These are phyloP conservation scores for Elaeagnus macrophylla DNA, from an alignment of 306 rosid genomes.

Conservation along the genomic window DNA sequence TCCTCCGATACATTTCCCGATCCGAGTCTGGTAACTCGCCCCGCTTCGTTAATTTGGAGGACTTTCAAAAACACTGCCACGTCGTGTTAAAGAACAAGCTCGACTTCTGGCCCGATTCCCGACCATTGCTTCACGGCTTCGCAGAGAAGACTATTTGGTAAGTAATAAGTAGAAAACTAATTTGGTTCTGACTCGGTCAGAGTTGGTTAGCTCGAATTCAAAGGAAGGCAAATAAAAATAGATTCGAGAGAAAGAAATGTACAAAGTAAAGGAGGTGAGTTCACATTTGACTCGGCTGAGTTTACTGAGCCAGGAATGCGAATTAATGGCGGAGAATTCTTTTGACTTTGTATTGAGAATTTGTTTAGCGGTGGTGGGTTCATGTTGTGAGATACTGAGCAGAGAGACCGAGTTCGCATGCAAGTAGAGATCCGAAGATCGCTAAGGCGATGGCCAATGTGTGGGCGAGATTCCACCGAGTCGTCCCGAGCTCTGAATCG, in stretches of 20 bases:
- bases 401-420: slow-evolving; percentile 6
- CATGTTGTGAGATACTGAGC: slow-evolving; percentile 2
- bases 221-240: too few relatives aligned
- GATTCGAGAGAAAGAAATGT: too few relatives aligned
- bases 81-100: slow-evolving; percentile 31
- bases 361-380: slow-evolving; percentile 4
- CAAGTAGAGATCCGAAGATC: slow-evolving; percentile 33
- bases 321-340: not conserved
- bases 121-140: slow-evolving; percentile 61
- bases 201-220: not conserved
- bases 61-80: slow-evolving; percentile 51
- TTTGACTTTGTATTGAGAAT: not conserved
- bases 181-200: slow-evolving; percentile 29
- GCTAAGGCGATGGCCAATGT: slow-evolving; percentile 65
- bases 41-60: slow-evolving; percentile 44
- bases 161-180: not conserved
- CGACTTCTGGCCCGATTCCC: slow-evolving; percentile 72
- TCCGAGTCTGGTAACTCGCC: slow-evolving; percentile 35
- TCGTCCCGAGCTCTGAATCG: slow-evolving; percentile 71
- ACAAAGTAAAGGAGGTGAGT: too few relatives aligned
- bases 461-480: slow-evolving; percentile 40
- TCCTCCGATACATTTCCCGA: slow-evolving; percentile 49
- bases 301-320: slow-evolving; percentile 14
- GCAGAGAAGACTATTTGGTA: slow-evolving; percentile 58
- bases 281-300: slow-evolving; percentile 16